Evolutionary conservation across 2,329 filamentous ascomycete species (phyloP).

Genomic region (Fusarium mangiferae): DNA sequence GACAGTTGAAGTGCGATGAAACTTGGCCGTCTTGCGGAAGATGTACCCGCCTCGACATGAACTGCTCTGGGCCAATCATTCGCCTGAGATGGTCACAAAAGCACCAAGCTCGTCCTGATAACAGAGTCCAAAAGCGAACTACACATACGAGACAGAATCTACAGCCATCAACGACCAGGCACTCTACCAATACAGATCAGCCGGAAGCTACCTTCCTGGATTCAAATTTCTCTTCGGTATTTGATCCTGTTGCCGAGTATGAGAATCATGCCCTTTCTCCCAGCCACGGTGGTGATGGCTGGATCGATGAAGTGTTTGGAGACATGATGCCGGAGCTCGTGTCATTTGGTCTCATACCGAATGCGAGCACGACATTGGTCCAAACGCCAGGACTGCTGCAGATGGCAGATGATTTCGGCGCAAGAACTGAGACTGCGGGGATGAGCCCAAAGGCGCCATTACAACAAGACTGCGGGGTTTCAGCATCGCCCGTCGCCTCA

Average conservation of each 20-base stretch:
- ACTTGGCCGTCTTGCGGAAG: background rate
- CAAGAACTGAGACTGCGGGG: accelerated
- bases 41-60: background rate
- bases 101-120: background rate
- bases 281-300: background rate
- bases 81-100: background rate
- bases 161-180: accelerated
- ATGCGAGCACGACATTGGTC: accelerated
- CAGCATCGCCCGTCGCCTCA: accelerated
- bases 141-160: background rate
- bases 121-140: accelerated
- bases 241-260: accelerated
- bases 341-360: no score
- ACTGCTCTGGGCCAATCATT: background rate
- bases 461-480: accelerated
- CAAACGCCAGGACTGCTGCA: background rate
- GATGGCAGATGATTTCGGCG: accelerated
- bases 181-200: accelerated
- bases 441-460: accelerated
- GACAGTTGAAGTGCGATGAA: background rate
- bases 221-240: accelerated
- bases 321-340: background rate
- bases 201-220: accelerated
- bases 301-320: background rate
- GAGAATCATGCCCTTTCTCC: background rate